phyloP scores from a whole-genome alignment of 768 basidiomycete genomes.

The Cyathus striatus region DNA sequence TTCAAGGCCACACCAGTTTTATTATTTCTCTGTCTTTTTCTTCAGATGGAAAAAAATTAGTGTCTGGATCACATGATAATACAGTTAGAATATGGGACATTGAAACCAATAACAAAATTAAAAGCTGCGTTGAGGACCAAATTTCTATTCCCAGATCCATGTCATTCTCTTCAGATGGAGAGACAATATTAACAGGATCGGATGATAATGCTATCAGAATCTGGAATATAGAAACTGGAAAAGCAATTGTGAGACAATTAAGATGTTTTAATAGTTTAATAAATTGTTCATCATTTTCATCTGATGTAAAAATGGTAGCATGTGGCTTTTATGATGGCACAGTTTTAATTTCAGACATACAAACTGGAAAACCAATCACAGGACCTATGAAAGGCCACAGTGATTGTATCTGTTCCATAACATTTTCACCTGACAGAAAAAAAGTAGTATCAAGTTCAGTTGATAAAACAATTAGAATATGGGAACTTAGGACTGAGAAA shows the following conservation, averaged over 20 bases:
- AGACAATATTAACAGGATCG: neutral
- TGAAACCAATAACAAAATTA: neutral
- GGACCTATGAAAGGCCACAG: neutral
- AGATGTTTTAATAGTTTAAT: slow-evolving; percentile 4
- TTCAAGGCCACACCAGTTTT: neutral
- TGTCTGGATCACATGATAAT: neutral
- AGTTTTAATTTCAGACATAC: slow-evolving; percentile 5
- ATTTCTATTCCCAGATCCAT: neutral
- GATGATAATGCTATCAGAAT: neutral
- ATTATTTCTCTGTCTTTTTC: neutral
- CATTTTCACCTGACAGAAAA: no score
- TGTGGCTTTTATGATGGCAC: slow-evolving; percentile 6
- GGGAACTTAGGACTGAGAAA: neutral
- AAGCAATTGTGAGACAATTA: neutral
- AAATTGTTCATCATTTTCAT: slow-evolving; percentile 5
- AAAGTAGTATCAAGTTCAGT: no score
- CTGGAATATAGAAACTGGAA: neutral
- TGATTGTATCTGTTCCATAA: neutral
- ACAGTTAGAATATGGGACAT: neutral
- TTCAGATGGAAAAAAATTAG: neutral
- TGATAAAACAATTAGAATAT: neutral
- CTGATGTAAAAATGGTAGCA: slow-evolving; percentile 4
- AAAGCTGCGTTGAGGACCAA: neutral
- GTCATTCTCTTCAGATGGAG: neutral
- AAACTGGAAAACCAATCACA: slow-evolving; percentile 1